A percentile compares a stretch with the other conserved stretches of the same genome.
These are phyloP conservation scores for Exophiala sp. DNA, from an alignment of 2,329 filamentous ascomycete genomes.

Conservation along the genomic window DNA sequence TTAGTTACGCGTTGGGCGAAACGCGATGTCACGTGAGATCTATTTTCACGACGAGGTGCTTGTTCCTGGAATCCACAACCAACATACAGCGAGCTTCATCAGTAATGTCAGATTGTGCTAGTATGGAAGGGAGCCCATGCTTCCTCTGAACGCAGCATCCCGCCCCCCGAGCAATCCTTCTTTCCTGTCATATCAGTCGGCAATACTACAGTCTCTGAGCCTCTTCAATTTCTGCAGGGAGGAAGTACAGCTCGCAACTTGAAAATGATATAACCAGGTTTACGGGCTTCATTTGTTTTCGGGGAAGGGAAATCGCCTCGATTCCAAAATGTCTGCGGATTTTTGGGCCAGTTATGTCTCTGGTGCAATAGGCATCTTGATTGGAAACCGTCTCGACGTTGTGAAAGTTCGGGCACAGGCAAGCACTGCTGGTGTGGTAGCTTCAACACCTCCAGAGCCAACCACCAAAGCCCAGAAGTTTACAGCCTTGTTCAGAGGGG, in stretches of 20 bases:
- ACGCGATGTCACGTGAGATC: constrained; percentile 14
- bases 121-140: too few relatives aligned
- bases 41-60: neutral
- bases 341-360: constrained; percentile 92
- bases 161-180: too few relatives aligned
- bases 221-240: neutral
- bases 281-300: neutral
- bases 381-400: constrained; percentile 79
- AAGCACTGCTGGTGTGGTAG: constrained; percentile 30
- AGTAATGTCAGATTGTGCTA: too few relatives aligned
- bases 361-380: constrained; percentile 76
- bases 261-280: constrained; percentile 5
- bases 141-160: too few relatives aligned
- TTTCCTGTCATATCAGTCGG: too few relatives aligned
- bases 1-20: neutral
- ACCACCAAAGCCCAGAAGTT: constrained; percentile 13
- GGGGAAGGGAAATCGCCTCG: neutral
- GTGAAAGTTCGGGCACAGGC: constrained; percentile 79
- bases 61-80: neutral
- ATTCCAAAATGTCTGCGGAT: constrained; percentile 65
- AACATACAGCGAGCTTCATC: neutral
- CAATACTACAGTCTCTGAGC: too few relatives aligned
- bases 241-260: too few relatives aligned
- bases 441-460: neutral
- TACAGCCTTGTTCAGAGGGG: constrained; percentile 46